Conservation (phyloP, 768 basidiomycete genomes). For the Tricholoma matsutake region DNA sequence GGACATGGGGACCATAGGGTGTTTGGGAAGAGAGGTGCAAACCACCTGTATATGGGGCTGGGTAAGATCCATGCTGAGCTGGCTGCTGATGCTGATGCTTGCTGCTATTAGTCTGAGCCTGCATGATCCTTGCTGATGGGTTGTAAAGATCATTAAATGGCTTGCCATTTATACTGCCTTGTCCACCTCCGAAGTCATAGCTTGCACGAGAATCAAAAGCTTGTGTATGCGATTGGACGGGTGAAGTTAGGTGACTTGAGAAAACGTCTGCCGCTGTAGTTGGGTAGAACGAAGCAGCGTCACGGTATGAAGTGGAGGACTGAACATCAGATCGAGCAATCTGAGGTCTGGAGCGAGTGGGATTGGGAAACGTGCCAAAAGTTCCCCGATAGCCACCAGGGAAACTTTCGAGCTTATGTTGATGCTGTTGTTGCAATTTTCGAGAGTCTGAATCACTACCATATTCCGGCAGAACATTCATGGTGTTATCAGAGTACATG, state of each 20-base stretch:
- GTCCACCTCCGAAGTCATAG: constrained; percentile 32
- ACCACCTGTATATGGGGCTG: constrained; percentile 28
- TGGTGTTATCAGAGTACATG: constrained; percentile 34
- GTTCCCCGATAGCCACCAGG: constrained; percentile 30
- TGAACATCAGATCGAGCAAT: constrained; percentile 30
- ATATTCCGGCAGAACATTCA: constrained; percentile 39
- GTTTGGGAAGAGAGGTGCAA: constrained; percentile 68
- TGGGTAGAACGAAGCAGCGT: constrained; percentile 30
- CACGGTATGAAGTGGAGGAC: constrained; percentile 35
- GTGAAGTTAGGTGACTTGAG: constrained; percentile 35
- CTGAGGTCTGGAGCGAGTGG: constrained; percentile 40
- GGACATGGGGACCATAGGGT: constrained; percentile 70
- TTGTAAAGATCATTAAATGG: constrained; percentile 28
- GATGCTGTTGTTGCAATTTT: constrained; percentile 31
- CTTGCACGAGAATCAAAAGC: constrained; percentile 35
- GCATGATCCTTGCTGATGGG: constrained; percentile 7
- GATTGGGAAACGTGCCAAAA: constrained; percentile 40
- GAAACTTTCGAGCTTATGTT: constrained; percentile 35
- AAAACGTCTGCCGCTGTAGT: constrained; percentile 32
- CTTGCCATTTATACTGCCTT: constrained; percentile 27
- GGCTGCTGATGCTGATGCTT: constrained; percentile 29
- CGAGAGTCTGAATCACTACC: constrained; percentile 35
- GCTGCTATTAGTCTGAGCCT: constrained; percentile 11
- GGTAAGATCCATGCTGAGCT: constrained; percentile 25
- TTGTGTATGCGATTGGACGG: constrained; percentile 35